Conservation (phyloP, 1,284 basidiomycete genomes). For the Microbotryomycetes sp. region DNA sequence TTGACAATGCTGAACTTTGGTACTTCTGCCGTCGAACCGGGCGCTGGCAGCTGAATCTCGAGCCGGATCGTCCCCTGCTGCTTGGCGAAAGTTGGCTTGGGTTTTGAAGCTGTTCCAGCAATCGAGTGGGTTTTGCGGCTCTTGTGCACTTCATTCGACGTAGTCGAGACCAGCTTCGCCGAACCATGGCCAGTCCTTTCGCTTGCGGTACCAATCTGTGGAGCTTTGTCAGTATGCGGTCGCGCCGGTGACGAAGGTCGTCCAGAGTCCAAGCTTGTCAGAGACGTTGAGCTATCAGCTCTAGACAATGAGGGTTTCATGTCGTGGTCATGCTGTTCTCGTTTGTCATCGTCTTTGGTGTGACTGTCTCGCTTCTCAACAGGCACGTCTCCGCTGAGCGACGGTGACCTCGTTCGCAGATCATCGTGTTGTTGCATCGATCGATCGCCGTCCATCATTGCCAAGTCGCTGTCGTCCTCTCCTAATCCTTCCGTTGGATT, state of each 20-base stretch:
- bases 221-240: background rate
- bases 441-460: conserved; percentile 6
- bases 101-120: conserved; percentile 1
- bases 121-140: background rate
- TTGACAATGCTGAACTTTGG: conserved; percentile 57
- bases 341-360: too few species aligned
- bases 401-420: too few species aligned
- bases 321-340: too few species aligned
- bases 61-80: conserved; percentile 46
- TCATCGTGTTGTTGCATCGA: background rate
- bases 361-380: too few species aligned
- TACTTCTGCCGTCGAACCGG: conserved; percentile 53
- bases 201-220: background rate
- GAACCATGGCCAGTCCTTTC: too few species aligned
- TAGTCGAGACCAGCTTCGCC: too few species aligned
- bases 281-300: background rate
- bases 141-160: background rate
- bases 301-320: too few species aligned
- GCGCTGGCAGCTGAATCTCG: conserved; percentile 58
- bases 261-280: background rate
- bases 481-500: conserved; percentile 6
- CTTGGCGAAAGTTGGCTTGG: background rate
- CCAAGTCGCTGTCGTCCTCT: conserved; percentile 3
- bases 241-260: background rate
- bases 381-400: too few species aligned